Conservation (phyloP, 495 filamentous ascomycete genomes). For the Xylaria nigripes region DNA sequence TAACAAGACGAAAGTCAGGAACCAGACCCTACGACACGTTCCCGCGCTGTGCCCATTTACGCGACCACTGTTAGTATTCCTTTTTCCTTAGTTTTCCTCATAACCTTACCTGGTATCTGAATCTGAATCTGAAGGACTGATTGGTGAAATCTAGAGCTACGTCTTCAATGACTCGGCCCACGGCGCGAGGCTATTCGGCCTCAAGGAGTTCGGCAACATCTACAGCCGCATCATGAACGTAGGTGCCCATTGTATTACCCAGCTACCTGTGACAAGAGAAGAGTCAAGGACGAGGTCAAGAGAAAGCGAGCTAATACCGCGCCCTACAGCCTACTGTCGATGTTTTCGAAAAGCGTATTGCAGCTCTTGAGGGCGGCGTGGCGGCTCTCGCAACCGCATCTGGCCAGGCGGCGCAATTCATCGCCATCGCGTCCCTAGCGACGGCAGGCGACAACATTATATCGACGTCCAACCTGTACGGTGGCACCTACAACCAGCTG, state of each 20-base stretch:
- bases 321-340: constrained; percentile 75
- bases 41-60: constrained; percentile 93
- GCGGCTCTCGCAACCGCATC: constrained; percentile 86
- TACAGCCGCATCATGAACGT: constrained; percentile 96
- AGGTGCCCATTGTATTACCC: constrained; percentile 11
- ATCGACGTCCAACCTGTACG: constrained; percentile 86
- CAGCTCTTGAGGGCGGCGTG: constrained; percentile 88
- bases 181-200: constrained; percentile 89
- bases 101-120: not conserved
- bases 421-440: constrained; percentile 78
- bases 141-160: constrained; percentile 54
- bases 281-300: not conserved
- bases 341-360: constrained; percentile 95
- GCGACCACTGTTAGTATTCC: constrained; percentile 70
- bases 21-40: constrained; percentile 76
- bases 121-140: not conserved
- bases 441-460: constrained; percentile 91
- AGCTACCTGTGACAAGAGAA: not conserved
- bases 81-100: no score
- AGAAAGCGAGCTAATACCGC: not conserved
- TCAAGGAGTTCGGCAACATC: constrained; percentile 98
- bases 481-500: constrained; percentile 97
- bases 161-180: constrained; percentile 96
- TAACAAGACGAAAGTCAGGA: constrained; percentile 53
- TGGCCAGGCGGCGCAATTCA: constrained; percentile 91